phyloP scores from a whole-genome alignment of 2,329 filamentous ascomycete genomes.

The Sporothrix pseudoabietina region DNA sequence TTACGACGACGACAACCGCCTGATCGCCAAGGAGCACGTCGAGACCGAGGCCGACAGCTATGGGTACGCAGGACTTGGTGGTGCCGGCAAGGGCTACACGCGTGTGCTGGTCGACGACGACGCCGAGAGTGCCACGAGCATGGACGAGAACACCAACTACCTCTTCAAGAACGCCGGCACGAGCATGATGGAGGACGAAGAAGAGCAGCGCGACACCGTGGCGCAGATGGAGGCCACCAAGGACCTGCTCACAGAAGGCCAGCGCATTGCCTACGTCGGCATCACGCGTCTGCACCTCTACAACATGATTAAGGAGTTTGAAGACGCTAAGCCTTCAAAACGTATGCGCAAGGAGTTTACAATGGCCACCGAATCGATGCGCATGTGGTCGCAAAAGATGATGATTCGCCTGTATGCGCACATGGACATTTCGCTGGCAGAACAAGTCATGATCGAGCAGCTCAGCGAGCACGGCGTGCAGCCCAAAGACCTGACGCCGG shows the following conservation, averaged over 20 bases:
- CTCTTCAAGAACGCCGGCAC: constrained; percentile 70
- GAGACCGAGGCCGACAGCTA: constrained; percentile 68
- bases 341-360: constrained; percentile 71
- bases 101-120: constrained; percentile 94
- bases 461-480: constrained; percentile 88
- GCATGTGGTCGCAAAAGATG: constrained; percentile 98
- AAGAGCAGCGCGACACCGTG: constrained; percentile 81
- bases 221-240: constrained; percentile 96
- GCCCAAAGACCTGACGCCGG: constrained; percentile 77
- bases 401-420: constrained; percentile 93
- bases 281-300: constrained; percentile 80
- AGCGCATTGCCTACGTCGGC: constrained; percentile 94
- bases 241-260: constrained; percentile 89
- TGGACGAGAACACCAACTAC: constrained; percentile 97
- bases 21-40: constrained; percentile 78
- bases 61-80: constrained; percentile 76
- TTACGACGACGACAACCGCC: constrained; percentile 88
- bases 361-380: constrained; percentile 72
- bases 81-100: constrained; percentile 93
- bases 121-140: constrained; percentile 86
- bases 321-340: constrained; percentile 60
- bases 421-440: constrained; percentile 90
- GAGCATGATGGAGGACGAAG: constrained; percentile 67
- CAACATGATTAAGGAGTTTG: constrained; percentile 70
- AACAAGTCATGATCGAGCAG: constrained; percentile 99